These are phyloP conservation scores for Zymoseptoria crescenta DNA, from an alignment of 2,329 filamentous ascomycete species.

Conservation along the genomic window DNA sequence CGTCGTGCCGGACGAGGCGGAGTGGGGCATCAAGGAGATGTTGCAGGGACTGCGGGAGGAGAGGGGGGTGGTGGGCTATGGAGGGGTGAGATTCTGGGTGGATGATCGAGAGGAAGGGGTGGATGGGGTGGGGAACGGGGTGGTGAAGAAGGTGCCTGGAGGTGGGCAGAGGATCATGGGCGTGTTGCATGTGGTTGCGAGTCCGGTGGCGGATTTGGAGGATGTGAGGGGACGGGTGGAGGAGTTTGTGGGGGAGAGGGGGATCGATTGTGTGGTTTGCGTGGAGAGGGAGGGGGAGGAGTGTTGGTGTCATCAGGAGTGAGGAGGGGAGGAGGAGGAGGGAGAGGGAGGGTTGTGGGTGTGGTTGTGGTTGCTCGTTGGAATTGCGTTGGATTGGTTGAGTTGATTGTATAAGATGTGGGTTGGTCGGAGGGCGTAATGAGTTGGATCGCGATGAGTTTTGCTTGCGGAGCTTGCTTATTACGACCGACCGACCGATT, in stretches of 20 bases:
- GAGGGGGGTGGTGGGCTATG: constrained; percentile 76
- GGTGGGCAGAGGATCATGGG: constrained; percentile 55
- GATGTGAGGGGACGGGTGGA: constrained; percentile 74
- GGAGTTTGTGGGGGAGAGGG: constrained; percentile 60
- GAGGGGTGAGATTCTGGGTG: constrained; percentile 86
- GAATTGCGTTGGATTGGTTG: too few relatives aligned
- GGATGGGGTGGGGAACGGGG: constrained; percentile 54
- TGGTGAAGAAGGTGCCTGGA: constrained; percentile 56
- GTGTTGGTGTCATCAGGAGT: constrained; percentile 52
- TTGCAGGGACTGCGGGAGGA: constrained; percentile 75
- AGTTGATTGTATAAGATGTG: too few relatives aligned
- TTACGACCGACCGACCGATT: too few relatives aligned
- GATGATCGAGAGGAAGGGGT: constrained; percentile 54
- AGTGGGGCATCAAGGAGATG: constrained; percentile 81
- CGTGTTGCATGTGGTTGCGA: constrained; percentile 77
- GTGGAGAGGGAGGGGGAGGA: constrained; percentile 74
- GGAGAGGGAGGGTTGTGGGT: too few relatives aligned
- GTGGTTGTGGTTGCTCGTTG: too few relatives aligned
- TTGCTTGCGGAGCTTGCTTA: too few relatives aligned
- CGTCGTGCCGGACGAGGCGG: constrained; percentile 72
- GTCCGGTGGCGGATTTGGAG: constrained; percentile 63
- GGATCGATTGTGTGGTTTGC: constrained; percentile 78
- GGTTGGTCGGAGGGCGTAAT: too few relatives aligned
- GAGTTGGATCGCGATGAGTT: too few relatives aligned
- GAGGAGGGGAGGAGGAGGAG: background rate